These are phyloP conservation scores for Eucalyptus shirleyi DNA, from an alignment of 345 rosid species.

Conservation along the genomic window DNA sequence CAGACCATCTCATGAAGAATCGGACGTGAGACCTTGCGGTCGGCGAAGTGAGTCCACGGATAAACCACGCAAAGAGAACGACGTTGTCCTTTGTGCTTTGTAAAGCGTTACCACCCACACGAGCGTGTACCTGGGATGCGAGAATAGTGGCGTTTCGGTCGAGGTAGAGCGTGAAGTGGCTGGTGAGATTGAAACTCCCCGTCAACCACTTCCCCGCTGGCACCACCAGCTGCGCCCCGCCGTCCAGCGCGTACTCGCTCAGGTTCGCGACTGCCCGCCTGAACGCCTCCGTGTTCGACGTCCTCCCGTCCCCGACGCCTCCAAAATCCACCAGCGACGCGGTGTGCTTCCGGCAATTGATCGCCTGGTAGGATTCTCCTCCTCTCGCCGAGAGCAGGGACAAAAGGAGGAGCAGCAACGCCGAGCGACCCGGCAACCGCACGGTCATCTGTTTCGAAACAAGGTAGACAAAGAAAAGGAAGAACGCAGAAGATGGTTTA, in stretches of 20 bases:
- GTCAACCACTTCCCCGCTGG: slow-evolving; percentile 87
- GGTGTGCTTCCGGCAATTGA: slow-evolving; percentile 55
- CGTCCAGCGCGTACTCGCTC: slow-evolving; percentile 27
- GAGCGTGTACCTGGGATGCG: slow-evolving; percentile 47
- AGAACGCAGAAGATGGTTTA: background rate
- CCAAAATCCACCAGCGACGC: slow-evolving; percentile 62
- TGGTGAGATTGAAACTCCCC: slow-evolving; percentile 78
- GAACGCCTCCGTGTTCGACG: slow-evolving; percentile 55
- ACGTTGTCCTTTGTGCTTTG: background rate
- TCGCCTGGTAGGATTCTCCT: slow-evolving; percentile 16
- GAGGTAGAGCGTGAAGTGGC: slow-evolving; percentile 73
- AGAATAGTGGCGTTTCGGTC: slow-evolving; percentile 51
- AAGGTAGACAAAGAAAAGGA: background rate
- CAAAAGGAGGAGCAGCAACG: background rate
- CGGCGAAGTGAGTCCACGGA: background rate
- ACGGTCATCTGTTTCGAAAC: background rate
- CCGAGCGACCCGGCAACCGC: background rate
- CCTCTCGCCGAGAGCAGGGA: background rate
- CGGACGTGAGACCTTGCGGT: background rate
- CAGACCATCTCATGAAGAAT: background rate
- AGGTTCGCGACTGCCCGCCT: slow-evolving; percentile 32
- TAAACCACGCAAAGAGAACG: background rate
- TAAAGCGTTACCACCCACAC: background rate
- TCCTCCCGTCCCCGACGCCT: slow-evolving; percentile 69
- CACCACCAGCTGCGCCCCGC: slow-evolving; percentile 66